A percentile compares a stretch with the other conserved stretches of the same genome.
These are phyloP conservation scores for Staphylotrichum tortipilum DNA, from an alignment of 495 filamentous ascomycete species.

Conservation along the genomic window DNA sequence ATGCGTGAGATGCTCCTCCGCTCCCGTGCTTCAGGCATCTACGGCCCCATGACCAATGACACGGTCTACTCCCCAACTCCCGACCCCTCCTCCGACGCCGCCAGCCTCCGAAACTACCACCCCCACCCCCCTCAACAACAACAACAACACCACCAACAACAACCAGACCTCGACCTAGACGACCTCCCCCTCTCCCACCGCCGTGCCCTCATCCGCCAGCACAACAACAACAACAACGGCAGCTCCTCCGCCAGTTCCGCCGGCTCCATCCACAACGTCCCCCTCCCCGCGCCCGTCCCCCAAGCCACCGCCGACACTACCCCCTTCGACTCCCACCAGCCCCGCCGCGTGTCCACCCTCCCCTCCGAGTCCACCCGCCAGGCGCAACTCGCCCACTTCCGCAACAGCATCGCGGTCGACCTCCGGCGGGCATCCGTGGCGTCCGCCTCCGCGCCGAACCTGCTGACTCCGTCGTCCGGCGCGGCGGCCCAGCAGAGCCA, in stretches of 20 bases:
- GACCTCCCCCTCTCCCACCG: conserved; percentile 69
- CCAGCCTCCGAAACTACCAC: conserved; percentile 24
- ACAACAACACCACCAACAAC: neutral
- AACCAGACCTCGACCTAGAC: conserved; percentile 36
- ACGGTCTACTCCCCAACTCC: conserved; percentile 12
- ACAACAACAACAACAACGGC: conserved; percentile 35
- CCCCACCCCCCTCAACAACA: conserved; percentile 6
- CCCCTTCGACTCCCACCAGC: conserved; percentile 51
- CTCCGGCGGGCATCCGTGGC: conserved; percentile 23
- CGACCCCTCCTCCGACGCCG: conserved; percentile 26
- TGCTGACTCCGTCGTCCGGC: conserved; percentile 16
- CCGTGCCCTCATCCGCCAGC: conserved; percentile 43
- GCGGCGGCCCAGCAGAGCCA: conserved; percentile 39
- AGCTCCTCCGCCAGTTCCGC: conserved; percentile 1
- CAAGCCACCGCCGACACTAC: conserved; percentile 19
- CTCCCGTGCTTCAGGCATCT: conserved; percentile 31
- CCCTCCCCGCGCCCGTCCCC: conserved; percentile 5
- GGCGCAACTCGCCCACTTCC: conserved; percentile 64
- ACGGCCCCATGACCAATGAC: conserved; percentile 20
- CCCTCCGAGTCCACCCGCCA: conserved; percentile 43
- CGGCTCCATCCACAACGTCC: conserved; percentile 15
- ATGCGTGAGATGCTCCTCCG: conserved; percentile 53
- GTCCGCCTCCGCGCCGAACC: neutral
- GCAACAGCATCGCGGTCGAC: conserved; percentile 61
- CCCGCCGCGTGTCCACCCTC: conserved; percentile 34